Percentiles rank a stretch among this genome's conserved stretches.
phyloP scores from a whole-genome alignment of 2,329 filamentous ascomycete genomes.

The Venturia carpophila region DNA sequence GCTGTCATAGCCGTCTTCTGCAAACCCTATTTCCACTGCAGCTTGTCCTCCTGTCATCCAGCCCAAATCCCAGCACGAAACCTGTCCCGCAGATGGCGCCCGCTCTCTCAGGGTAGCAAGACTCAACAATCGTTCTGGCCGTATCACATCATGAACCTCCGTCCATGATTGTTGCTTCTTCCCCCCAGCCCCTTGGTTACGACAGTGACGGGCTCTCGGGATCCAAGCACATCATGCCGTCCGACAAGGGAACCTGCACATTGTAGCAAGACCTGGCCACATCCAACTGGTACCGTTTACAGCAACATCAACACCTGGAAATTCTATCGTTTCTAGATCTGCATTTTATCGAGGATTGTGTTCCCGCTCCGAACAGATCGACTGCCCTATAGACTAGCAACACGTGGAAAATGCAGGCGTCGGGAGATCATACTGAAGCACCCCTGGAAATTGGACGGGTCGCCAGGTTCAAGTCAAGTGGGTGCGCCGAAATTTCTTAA shows the following conservation, averaged over 20 bases:
- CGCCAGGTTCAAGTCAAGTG: neutral
- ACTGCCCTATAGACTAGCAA: neutral
- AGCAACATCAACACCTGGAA: neutral
- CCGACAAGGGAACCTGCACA: neutral
- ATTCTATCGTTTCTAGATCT: neutral
- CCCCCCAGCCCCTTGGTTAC: neutral
- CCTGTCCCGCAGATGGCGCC: neutral
- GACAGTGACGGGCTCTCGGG: neutral
- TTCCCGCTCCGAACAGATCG: neutral
- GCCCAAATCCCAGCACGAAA: neutral
- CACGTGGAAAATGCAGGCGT: neutral
- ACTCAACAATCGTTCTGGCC: neutral
- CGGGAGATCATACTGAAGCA: neutral
- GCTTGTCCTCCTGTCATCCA: too few relatives aligned
- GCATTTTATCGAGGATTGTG: neutral
- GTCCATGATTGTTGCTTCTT: neutral
- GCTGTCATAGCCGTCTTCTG: neutral
- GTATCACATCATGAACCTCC: neutral
- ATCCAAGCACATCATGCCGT: neutral
- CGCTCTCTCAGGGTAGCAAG: neutral
- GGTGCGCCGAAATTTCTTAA: constrained; percentile 1
- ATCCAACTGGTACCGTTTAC: neutral
- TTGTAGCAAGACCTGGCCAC: neutral
- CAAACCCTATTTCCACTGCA: neutral
- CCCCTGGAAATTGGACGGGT: neutral